A percentile compares a stretch with the other conserved stretches of the same genome.
These are phyloP conservation scores for Zygosaccharomyces pseudobailii DNA, from an alignment of 1,139 yeast genomes.

Conservation along the genomic window DNA sequence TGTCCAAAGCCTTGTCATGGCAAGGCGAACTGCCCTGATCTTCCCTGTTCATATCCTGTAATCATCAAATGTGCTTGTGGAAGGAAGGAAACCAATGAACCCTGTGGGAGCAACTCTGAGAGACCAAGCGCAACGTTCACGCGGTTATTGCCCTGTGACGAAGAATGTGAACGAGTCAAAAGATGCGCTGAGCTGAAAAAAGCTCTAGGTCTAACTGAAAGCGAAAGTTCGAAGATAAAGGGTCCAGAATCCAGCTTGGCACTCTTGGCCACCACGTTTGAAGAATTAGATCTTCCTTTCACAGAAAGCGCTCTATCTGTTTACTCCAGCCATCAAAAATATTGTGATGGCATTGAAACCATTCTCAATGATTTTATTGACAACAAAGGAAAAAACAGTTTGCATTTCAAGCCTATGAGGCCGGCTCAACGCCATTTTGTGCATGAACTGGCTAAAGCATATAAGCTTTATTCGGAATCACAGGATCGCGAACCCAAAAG, in stretches of 20 bases:
- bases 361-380: slow-evolving; percentile 47
- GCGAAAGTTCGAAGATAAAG: slow-evolving; percentile 13
- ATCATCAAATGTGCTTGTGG: slow-evolving; percentile 62
- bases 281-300: slow-evolving; percentile 37
- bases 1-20: slow-evolving; percentile 65
- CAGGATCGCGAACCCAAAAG: slow-evolving; percentile 81
- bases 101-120: slow-evolving; percentile 50
- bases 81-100: slow-evolving; percentile 40
- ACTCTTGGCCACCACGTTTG: slow-evolving; percentile 20
- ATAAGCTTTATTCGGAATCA: slow-evolving; percentile 59
- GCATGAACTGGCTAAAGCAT: slow-evolving; percentile 60
- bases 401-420: slow-evolving; percentile 71
- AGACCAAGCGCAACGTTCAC: slow-evolving; percentile 20
- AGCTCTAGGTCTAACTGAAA: slow-evolving; percentile 45
- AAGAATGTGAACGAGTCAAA: slow-evolving; percentile 57
- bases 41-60: slow-evolving; percentile 50
- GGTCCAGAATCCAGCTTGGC: slow-evolving; percentile 8
- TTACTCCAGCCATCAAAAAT: slow-evolving; percentile 48
- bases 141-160: slow-evolving; percentile 54
- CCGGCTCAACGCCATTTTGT: slow-evolving; percentile 65
- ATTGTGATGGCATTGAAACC: slow-evolving; percentile 63
- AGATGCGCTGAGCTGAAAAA: slow-evolving; percentile 59
- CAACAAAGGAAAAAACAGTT: slow-evolving; percentile 33
- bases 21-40: slow-evolving; percentile 47
- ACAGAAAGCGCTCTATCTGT: slow-evolving; percentile 42